These are phyloP conservation scores for Ephemerocybe angulata DNA, from an alignment of 768 basidiomycete genomes.

Conservation along the genomic window DNA sequence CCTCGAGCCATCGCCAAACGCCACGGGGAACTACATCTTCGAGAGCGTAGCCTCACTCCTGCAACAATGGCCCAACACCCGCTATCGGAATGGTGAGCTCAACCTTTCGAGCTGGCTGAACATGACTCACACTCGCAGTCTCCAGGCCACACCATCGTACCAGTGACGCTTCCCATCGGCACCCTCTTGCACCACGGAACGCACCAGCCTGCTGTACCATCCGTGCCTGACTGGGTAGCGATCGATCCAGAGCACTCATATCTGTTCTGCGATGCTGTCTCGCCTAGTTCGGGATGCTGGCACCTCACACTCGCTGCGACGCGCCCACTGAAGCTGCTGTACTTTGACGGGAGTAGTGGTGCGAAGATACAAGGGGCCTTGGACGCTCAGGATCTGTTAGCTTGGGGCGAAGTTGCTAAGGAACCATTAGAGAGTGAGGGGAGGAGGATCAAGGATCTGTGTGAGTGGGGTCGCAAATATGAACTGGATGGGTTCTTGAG, in stretches of 20 bases:
- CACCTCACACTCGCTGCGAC: slow-evolving; percentile 36
- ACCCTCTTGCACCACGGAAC: slow-evolving; percentile 9
- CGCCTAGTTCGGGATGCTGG: slow-evolving; percentile 29
- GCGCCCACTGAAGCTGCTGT: slow-evolving; percentile 42
- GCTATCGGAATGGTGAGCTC: slow-evolving; percentile 30
- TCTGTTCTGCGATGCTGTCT: slow-evolving; percentile 30
- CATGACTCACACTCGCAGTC: not conserved
- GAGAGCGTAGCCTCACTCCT: slow-evolving; percentile 30
- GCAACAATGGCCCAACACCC: slow-evolving; percentile 37
- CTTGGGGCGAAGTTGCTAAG: slow-evolving; percentile 34
- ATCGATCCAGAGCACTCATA: slow-evolving; percentile 39
- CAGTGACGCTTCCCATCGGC: slow-evolving; percentile 3
- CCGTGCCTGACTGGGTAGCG: slow-evolving; percentile 33
- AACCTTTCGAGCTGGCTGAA: not conserved
- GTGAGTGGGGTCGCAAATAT: slow-evolving; percentile 39
- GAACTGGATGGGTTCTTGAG: slow-evolving; percentile 47
- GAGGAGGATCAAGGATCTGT: slow-evolving; percentile 35
- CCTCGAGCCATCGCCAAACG: slow-evolving; percentile 13
- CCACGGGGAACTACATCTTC: slow-evolving; percentile 32
- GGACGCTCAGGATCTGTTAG: slow-evolving; percentile 47
- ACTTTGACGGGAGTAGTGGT: slow-evolving; percentile 52
- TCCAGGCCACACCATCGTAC: slow-evolving; percentile 8
- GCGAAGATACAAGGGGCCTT: slow-evolving; percentile 41
- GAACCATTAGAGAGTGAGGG: slow-evolving; percentile 26
- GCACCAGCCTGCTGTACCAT: slow-evolving; percentile 14